Base-by-base conservation (phyloP, 2,329 filamentous ascomycete species). In the Lojkania enalia region DNA sequence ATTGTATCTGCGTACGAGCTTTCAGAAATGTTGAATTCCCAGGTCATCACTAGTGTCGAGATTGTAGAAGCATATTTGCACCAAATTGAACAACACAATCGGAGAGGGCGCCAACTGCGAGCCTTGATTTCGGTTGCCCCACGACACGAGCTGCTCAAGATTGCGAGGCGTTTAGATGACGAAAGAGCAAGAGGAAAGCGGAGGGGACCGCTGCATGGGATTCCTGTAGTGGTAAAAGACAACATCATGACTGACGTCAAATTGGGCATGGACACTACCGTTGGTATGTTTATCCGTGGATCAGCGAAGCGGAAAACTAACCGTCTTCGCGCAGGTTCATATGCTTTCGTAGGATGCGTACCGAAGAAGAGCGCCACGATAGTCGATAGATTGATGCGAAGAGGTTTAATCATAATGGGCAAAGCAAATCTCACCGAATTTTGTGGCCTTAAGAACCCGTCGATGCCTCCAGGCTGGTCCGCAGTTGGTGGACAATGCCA, bases 371-470 rank as follows among this genome's bases (percentile, higher is more conserved):
- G 66, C 37, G 67, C 71, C 2, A 64, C 61, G 7, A 56, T 74
- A 19, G 60, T 73, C 20, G 62, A 72, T 30, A 54, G 67, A 21
- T 46, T 74, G 4, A 50, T 67, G 20, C 60, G 64, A 9, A 57
- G 63, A 25, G 72, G 72, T n/a, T 57, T 73, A 33, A 70, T 75
- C 23, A 61, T 76, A 11, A 51, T 75, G 7, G 72, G 68, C 0
- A 75, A 74, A 51, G 58, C 66, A 2, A 75, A 74, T 43, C 49
- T 76, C 16, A 73, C 71, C 12, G 63, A 71, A 46, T 68, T 69
- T 46, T 66, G 62, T 37, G 65, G 61, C 2, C 51, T 66, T 25
- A 67, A 72, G 57, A 61, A 66, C 35, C 54, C 62, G 40, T 61
- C 63, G 3, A 70, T 70, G 49, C 63, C 64, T 4, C 60, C 66